These are phyloP conservation scores for Aureobasidium sp. DNA, from an alignment of 2,329 filamentous ascomycete species.

Conservation along the genomic window DNA sequence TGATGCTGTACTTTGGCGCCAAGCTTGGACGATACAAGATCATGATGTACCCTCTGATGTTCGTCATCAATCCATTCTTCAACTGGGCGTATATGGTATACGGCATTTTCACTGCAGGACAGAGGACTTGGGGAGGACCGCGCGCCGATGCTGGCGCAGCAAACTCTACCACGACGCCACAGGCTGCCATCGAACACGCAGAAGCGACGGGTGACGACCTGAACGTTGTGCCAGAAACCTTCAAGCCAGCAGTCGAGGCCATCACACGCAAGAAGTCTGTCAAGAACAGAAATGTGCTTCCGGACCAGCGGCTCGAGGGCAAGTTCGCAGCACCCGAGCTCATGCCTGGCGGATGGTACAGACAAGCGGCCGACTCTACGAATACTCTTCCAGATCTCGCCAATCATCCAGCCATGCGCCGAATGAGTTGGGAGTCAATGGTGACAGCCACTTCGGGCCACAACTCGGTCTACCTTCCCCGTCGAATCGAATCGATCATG, in stretches of 20 bases:
- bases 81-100: slow-evolving; percentile 99
- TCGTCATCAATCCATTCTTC: slow-evolving; percentile 89
- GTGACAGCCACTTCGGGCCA: slow-evolving; percentile 50
- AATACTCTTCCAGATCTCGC: background rate
- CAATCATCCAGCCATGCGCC: slow-evolving; percentile 18
- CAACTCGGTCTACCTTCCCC: slow-evolving; percentile 59
- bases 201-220: slow-evolving; percentile 76
- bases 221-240: slow-evolving; percentile 82
- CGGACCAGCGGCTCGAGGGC: slow-evolving; percentile 68
- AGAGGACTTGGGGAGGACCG: slow-evolving; percentile 92
- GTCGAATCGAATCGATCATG: slow-evolving; percentile 69
- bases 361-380: slow-evolving; percentile 53
- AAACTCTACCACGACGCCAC: slow-evolving; percentile 66
- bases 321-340: slow-evolving; percentile 67
- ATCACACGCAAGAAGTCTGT: slow-evolving; percentile 35
- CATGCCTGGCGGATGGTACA: slow-evolving; percentile 62
- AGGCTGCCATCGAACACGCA: slow-evolving; percentile 77
- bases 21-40: slow-evolving; percentile 87
- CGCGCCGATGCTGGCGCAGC: slow-evolving; percentile 81
- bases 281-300: slow-evolving; percentile 58
- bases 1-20: slow-evolving; percentile 93
- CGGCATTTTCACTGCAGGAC: slow-evolving; percentile 88
- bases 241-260: slow-evolving; percentile 52
- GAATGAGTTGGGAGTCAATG: slow-evolving; percentile 45
- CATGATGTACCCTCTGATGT: slow-evolving; percentile 93